A percentile compares a stretch with the other conserved stretches of the same genome.
phyloP scores from a whole-genome alignment of 2,329 filamentous ascomycete genomes.

The Trichoderma aggressivum region DNA sequence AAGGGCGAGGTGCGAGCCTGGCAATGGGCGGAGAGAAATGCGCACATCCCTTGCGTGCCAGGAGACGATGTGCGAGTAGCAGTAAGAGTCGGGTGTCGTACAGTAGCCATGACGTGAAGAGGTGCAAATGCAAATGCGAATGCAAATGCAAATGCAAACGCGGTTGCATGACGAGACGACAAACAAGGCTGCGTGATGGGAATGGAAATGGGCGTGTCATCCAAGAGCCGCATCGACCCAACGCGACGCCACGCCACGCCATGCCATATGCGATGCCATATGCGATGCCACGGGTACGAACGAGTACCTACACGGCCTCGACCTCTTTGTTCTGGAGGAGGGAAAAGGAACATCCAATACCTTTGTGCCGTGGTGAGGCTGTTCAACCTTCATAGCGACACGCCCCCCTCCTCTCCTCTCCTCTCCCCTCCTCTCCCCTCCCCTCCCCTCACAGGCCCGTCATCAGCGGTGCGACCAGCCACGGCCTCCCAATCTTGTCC shows the following conservation, averaged over 20 bases:
- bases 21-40: slow-evolving; percentile 4
- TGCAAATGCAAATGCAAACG: background rate
- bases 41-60: slow-evolving; percentile 18
- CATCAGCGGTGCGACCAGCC: background rate
- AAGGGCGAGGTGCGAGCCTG: slow-evolving; percentile 3
- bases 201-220: background rate
- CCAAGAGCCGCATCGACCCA: slow-evolving; percentile 2
- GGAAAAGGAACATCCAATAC: background rate
- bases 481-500: background rate
- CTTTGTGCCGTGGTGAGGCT: background rate
- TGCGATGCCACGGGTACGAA: background rate
- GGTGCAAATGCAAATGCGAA: background rate
- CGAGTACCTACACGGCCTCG: background rate
- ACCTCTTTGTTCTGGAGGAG: background rate
- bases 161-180: background rate
- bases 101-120: background rate
- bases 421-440: background rate
- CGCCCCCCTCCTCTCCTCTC: background rate
- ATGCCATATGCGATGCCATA: background rate
- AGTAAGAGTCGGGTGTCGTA: background rate
- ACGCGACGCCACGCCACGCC: background rate
- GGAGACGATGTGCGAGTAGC: background rate
- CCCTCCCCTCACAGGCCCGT: background rate
- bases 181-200: background rate
- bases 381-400: slow-evolving; percentile 9